Conservation (phyloP, 1,284 basidiomycete genomes). For the Trametes polyzona region DNA sequence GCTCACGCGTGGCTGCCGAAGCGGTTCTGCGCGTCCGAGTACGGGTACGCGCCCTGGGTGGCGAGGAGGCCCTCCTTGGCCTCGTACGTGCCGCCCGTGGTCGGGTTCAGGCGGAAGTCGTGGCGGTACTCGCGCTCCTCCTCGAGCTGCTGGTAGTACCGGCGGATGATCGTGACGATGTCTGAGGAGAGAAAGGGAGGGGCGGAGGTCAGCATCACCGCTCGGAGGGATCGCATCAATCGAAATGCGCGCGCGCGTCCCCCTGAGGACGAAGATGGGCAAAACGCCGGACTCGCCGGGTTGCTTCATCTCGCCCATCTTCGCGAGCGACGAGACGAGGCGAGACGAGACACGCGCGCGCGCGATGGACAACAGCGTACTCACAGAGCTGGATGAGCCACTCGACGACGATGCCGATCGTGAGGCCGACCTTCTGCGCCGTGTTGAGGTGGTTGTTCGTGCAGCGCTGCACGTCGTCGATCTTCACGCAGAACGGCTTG, state of each 20-base stretch:
- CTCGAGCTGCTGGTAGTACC: slow-evolving; percentile 37
- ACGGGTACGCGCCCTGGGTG: slow-evolving; percentile 32
- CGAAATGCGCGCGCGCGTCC: background rate
- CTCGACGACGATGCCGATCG: slow-evolving; percentile 35
- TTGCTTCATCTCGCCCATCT: background rate
- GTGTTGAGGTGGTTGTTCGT: slow-evolving; percentile 25
- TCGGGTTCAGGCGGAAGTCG: slow-evolving; percentile 33
- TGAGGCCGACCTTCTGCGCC: slow-evolving; percentile 33
- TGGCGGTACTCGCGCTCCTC: slow-evolving; percentile 34
- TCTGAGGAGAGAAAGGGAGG: slow-evolving; percentile 21
- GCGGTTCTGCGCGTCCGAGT: slow-evolving; percentile 31
- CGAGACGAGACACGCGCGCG: background rate
- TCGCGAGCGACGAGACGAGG: background rate
- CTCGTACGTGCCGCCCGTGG: slow-evolving; percentile 32
- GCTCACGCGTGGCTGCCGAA: slow-evolving; percentile 29
- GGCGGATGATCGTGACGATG: slow-evolving; percentile 35
- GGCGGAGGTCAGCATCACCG: slow-evolving; percentile 22
- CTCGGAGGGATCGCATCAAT: slow-evolving; percentile 2
- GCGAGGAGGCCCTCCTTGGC: slow-evolving; percentile 35
- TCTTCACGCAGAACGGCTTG: slow-evolving; percentile 30
- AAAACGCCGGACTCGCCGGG: background rate
- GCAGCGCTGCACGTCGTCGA: slow-evolving; percentile 23
- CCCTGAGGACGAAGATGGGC: background rate
- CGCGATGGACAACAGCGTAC: slow-evolving; percentile 26
- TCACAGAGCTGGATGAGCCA: slow-evolving; percentile 57